Evolutionary conservation across 2,329 filamentous ascomycete genomes (phyloP).

Genomic region (Hymenoscyphus fructigenus): DNA sequence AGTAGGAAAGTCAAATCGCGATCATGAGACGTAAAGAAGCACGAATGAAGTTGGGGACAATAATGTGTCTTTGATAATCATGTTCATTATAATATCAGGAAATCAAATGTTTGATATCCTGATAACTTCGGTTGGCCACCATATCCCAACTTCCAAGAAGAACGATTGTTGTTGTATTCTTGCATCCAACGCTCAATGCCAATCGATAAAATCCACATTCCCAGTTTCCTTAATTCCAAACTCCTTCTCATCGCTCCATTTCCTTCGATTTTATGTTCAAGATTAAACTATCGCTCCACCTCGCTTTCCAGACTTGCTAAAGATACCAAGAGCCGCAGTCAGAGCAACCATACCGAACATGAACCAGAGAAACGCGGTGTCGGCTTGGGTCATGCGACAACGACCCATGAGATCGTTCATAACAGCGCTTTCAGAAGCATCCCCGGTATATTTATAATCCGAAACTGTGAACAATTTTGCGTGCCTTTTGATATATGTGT

Average conservation of each 20-base stretch:
- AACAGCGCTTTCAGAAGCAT: background rate
- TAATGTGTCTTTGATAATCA: background rate
- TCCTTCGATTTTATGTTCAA: background rate
- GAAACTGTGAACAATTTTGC: constrained; percentile 15
- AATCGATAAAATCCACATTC: background rate
- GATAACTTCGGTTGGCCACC: background rate
- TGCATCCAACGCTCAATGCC: background rate
- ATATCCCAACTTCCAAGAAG: background rate
- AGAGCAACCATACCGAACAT: constrained; percentile 21
- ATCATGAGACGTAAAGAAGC: background rate
- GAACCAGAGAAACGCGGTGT: constrained; percentile 32
- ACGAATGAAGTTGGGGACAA: background rate
- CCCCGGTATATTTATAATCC: constrained; percentile 8
- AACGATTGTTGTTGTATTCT: background rate
- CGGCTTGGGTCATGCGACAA: constrained; percentile 27
- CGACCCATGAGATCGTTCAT: constrained; percentile 16
- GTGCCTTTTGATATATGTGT: constrained; percentile 13
- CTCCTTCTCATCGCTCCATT: background rate
- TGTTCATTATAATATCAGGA: background rate
- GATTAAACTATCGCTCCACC: constrained; percentile 22
- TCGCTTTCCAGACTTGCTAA: constrained; percentile 20
- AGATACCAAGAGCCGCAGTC: constrained; percentile 22
- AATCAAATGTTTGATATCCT: background rate
- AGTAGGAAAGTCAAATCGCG: background rate
- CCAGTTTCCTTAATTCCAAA: background rate